Evolutionary conservation across 1,284 basidiomycete species (phyloP).

Genomic region (Apiotrichum sp.): DNA sequence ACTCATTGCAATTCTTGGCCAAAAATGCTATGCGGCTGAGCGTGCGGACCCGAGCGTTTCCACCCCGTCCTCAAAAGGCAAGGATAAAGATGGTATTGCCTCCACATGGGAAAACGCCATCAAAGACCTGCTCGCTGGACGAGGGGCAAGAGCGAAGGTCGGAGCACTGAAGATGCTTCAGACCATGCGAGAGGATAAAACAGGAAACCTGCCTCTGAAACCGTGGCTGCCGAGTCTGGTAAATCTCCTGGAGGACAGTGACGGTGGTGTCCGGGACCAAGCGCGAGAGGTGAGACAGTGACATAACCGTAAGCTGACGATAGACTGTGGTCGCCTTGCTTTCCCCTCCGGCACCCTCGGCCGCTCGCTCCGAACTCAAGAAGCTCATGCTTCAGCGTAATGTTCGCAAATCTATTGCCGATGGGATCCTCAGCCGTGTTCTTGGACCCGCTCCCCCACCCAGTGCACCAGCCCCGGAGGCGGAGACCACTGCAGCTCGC

Average conservation of each 20-base stretch:
- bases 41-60: background rate
- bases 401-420: conserved; percentile 72
- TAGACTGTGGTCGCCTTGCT: conserved; percentile 77
- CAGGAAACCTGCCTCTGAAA: conserved; percentile 71
- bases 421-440: conserved; percentile 48
- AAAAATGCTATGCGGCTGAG: conserved; percentile 27
- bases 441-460: conserved; percentile 26
- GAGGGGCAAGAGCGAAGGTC: conserved; percentile 61
- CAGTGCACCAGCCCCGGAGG: no score
- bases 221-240: conserved; percentile 76
- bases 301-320: background rate
- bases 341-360: conserved; percentile 71
- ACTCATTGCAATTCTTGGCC: conserved; percentile 28
- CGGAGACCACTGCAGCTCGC: conserved; percentile 52
- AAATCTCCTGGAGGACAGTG: conserved; percentile 79
- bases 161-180: conserved; percentile 39
- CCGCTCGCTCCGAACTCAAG: conserved; percentile 85
- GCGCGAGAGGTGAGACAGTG: conserved; percentile 56
- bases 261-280: conserved; percentile 79
- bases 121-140: conserved; percentile 65
- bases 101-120: conserved; percentile 69
- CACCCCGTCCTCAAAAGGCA: conserved; percentile 50
- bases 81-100: conserved; percentile 67
- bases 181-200: conserved; percentile 65
- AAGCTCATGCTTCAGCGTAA: conserved; percentile 78